phyloP scores from a whole-genome alignment of 257 asterid species.

The Lycium ferocissimum region DNA sequence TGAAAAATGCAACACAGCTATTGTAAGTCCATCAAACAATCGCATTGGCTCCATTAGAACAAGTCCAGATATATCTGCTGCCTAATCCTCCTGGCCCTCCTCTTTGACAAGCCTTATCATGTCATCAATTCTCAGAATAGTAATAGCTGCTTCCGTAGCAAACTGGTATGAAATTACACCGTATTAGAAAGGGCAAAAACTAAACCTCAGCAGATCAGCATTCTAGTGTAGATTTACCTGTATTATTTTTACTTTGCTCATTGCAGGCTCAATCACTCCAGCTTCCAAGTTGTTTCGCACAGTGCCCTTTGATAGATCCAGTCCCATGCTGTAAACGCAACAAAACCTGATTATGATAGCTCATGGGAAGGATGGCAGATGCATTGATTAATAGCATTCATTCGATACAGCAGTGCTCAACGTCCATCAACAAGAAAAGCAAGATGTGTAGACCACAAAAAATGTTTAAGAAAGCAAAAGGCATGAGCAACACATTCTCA shows the following conservation, averaged over 20 bases:
- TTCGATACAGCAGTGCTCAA: neutral
- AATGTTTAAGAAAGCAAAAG: neutral
- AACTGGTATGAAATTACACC: slow-evolving; percentile 53
- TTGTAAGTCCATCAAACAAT: slow-evolving; percentile 7
- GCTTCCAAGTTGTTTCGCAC: slow-evolving; percentile 91
- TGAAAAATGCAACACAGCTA: neutral
- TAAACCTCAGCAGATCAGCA: slow-evolving; percentile 18
- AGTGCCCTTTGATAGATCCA: slow-evolving; percentile 79
- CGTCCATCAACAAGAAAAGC: neutral
- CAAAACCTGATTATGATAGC: slow-evolving; percentile 31
- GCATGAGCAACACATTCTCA: neutral
- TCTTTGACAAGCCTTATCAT: slow-evolving; percentile 92
- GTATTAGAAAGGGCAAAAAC: neutral
- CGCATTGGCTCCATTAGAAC: neutral
- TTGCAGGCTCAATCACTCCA: slow-evolving; percentile 97
- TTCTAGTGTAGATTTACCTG: slow-evolving; percentile 55
- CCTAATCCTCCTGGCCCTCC: slow-evolving; percentile 66
- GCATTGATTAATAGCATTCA: neutral
- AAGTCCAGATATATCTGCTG: neutral
- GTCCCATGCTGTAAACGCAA: slow-evolving; percentile 77
- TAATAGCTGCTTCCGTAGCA: slow-evolving; percentile 98
- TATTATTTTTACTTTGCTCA: slow-evolving; percentile 98
- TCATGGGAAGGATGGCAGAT: neutral
- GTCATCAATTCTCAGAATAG: slow-evolving; percentile 98
- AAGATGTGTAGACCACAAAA: neutral